Evolutionary conservation across 495 filamentous ascomycete genomes (phyloP), one percentile per base, ranked within the genome.

Genomic region (Penicillium tannophilum): DNA sequence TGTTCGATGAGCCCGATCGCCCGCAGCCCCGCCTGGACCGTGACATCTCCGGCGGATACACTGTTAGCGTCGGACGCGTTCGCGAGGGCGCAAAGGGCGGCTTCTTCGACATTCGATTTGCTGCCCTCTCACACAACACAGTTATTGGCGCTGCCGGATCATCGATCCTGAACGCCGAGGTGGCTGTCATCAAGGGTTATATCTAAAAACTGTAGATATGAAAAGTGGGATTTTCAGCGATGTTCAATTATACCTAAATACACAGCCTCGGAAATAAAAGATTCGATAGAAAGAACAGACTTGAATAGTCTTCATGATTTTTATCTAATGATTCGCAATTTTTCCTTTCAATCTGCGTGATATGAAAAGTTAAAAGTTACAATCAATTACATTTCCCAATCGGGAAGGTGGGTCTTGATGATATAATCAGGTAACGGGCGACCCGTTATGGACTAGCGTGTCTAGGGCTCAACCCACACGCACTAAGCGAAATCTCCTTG

Each of bases 101-200:
- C 24, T 86, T 91, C 42, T 90, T 93, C 61, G 91, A 94, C 72
- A 78, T 93, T 57, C 87, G 90, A 64, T 94, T 94, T 71, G 90
- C 90, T 33, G 86, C 89, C 5, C 71, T 94, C 63, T 91, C 87
- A 54, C 91, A 94, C 71, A 96, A 94, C 69, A 93, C 93, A 45
- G 87, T 98, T 44, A 93, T 98, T 68, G 93, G 93, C 63, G 94
- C 94, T 39, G 92, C 94, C 10, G 94, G 94, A 33, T 94, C 90
- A 9, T 96, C 91, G 16, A 95, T 97, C 70, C 75, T 98, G 56
- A 97, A 97, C 71, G 91, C 92, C 12, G 94, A 97, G 72, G 91
- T 92, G 35, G 93, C 93, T 36, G 85, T 97, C 24, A 82, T 97
- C 50, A 95, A 92, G 77, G 94, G 93, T 9, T 90, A 87, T 63